These are phyloP conservation scores for Cyclotella choctawhatcheeana DNA, from an alignment of 108 stramenopile genomes.

Conservation along the genomic window DNA sequence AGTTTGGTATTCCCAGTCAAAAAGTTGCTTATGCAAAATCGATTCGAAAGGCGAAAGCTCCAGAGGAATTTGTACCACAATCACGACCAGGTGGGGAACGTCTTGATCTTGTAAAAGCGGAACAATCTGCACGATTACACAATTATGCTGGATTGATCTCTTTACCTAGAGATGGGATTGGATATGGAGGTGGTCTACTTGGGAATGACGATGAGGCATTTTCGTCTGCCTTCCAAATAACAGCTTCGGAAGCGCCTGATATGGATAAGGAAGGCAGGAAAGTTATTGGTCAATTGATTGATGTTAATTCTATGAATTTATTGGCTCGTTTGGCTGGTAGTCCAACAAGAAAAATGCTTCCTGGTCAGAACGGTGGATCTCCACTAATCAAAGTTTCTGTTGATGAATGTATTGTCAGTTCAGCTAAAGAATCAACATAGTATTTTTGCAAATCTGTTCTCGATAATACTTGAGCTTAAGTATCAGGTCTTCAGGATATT, in stretches of 20 bases:
- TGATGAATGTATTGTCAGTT: conserved; percentile 9
- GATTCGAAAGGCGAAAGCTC: conserved; percentile 49
- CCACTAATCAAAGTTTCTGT: conserved; percentile 45
- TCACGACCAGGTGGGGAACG: conserved; percentile 52
- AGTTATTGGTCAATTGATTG: conserved; percentile 82
- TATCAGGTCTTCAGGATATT: too few species aligned
- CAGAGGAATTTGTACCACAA: conserved; percentile 69
- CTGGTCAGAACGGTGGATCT: conserved; percentile 47
- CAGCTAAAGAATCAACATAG: not conserved
- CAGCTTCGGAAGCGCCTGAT: conserved; percentile 53
- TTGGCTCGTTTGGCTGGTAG: conserved; percentile 67
- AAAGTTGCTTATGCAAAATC: conserved; percentile 66
- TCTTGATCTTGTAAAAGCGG: conserved; percentile 42
- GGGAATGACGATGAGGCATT: conserved; percentile 78
- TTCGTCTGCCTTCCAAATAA: conserved; percentile 74
- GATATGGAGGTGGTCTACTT: conserved; percentile 72
- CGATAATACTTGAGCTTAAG: too few species aligned
- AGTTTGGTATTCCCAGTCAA: conserved; percentile 79
- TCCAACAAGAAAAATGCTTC: conserved; percentile 65
- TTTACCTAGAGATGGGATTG: conserved; percentile 75
- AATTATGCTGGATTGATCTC: conserved; percentile 70
- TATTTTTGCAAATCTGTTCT: too few species aligned
- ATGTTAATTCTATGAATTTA: conserved; percentile 69
- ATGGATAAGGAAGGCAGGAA: conserved; percentile 69
- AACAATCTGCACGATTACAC: conserved; percentile 53